phyloP scores from a whole-genome alignment of 2,329 filamentous ascomycete genomes.

The Tolypocladium pustulatum region DNA sequence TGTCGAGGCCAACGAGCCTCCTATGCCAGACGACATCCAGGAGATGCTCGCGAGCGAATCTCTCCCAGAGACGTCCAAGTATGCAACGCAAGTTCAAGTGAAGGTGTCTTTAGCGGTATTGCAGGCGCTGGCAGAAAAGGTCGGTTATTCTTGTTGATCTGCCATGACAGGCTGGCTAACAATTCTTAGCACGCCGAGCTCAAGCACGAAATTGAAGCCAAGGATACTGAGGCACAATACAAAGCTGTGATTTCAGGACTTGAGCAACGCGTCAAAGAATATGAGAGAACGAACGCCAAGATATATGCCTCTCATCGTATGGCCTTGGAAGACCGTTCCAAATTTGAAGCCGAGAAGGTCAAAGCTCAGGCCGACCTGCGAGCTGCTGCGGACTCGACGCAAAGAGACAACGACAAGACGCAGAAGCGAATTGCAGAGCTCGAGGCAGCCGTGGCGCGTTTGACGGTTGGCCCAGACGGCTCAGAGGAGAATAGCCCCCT shows the following conservation, averaged over 20 bases:
- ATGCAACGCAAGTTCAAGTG: conserved; percentile 11
- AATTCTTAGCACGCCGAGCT: conserved; percentile 17
- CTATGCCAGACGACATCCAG: conserved; percentile 20
- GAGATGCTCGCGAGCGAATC: conserved; percentile 15
- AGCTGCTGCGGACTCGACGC: conserved; percentile 13
- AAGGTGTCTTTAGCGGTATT: conserved; percentile 22
- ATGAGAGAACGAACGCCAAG: conserved; percentile 29
- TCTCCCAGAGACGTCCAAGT: conserved; percentile 4
- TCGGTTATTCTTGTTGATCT: conserved; percentile 10
- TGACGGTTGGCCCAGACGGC: conserved; percentile 14
- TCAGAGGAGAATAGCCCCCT: conserved; percentile 14
- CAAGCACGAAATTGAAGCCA: conserved; percentile 15
- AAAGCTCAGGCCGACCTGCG: conserved; percentile 23
- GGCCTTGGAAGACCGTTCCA: conserved; percentile 39
- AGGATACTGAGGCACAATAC: conserved; percentile 24
- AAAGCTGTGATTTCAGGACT: conserved; percentile 31
- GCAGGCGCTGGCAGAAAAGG: conserved; percentile 27
- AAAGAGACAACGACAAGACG: conserved; percentile 25
- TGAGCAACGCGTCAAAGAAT: conserved; percentile 34
- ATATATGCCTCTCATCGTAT: conserved; percentile 37
- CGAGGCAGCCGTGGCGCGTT: conserved; percentile 18
- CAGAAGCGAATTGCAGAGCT: conserved; percentile 26
- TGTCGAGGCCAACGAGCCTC: conserved; percentile 15
- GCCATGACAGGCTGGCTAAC: conserved; percentile 7
- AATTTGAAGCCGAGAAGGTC: conserved; percentile 34